A percentile compares a stretch with the other conserved stretches of the same genome.
Evolutionary conservation across 2,329 filamentous ascomycete species (phyloP).

Genomic region (Seiridium cupressi): DNA sequence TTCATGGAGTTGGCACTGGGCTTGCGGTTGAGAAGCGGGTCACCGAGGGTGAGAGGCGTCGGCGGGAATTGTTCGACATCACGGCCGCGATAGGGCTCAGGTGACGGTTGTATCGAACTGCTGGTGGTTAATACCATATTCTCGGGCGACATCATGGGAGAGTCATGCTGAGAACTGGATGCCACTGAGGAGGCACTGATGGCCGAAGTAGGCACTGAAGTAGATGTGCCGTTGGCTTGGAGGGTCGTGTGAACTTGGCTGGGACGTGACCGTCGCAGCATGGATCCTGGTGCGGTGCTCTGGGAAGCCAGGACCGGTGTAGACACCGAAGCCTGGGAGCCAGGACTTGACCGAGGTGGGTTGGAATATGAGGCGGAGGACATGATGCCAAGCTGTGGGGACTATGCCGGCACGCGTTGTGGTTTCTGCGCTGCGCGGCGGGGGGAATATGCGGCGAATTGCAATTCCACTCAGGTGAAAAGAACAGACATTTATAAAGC

Average conservation of each 20-base stretch:
- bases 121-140: constrained; percentile 52
- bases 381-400: constrained; percentile 28
- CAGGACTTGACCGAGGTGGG: constrained; percentile 26
- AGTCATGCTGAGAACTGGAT: constrained; percentile 53
- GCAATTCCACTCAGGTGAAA: constrained; percentile 8
- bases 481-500: constrained; percentile 23
- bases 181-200: constrained; percentile 56
- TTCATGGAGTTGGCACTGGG: constrained; percentile 63
- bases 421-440: constrained; percentile 20
- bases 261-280: constrained; percentile 41
- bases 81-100: constrained; percentile 58
- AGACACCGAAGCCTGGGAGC: constrained; percentile 24
- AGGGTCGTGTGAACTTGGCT: constrained; percentile 47
- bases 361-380: constrained; percentile 29
- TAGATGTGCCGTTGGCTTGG: constrained; percentile 31
- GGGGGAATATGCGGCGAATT: constrained; percentile 20
- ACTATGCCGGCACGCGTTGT: constrained; percentile 22
- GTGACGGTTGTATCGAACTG: constrained; percentile 66
- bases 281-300: constrained; percentile 35
- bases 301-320: constrained; percentile 42
- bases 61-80: constrained; percentile 52
- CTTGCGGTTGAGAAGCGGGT: constrained; percentile 63
- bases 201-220: constrained; percentile 47
- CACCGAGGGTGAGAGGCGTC: constrained; percentile 67
- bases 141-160: constrained; percentile 57